Base-by-base conservation (phyloP, 805 yeast species). In the Isabelozyma pseudorhagii region DNA sequence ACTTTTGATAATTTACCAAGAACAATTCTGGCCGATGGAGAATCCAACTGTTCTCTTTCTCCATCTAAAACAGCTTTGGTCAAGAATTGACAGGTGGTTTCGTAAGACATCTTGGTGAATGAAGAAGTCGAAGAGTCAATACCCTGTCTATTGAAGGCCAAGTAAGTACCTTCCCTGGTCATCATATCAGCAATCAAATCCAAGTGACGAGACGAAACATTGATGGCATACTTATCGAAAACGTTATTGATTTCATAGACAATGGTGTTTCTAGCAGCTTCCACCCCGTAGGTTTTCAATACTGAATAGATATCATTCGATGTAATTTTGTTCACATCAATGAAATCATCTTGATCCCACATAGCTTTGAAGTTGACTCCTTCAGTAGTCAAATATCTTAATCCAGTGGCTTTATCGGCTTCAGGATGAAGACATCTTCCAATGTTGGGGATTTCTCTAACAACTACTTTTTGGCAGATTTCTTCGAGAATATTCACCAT, bases 121-220 rank as follows among this genome's bases (percentile, higher is more conserved):
- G 98, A 88, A 7, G 98, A 92, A 1, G 97, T 91, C 11, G 94
- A 83, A 1, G 96, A 81, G 68, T 94, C 98, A 67, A 96, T 92
- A 70, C 99, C 99, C 74, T 90, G 97, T 79, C 99, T 89, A 72
- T 90, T 92, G 79, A 94, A 94, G 25, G 99, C 97, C 66, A 93
- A 74, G 66, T 92, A 94, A 2, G 96, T 82, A 63, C 99, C 99
- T 72, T 94, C 98, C 71, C 99, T 84, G 5, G 99, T 94, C 99
- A 94, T 94, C 90, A 89, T 89, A 71, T 94, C 99, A 56, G 96
- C 99, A 69, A 94, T 86, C 68, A 94, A 82, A 66, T 94, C 99
- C 73, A 94, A 83, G 75, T 94, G 99, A 69, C 99, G 89, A 47
- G 83, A 76, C 49, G 94, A 87, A 51, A 94, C 99, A 51, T 91